Evolutionary conservation across 257 asterid genomes (phyloP).

Genomic region (Fraxinus quadrangulata): DNA sequence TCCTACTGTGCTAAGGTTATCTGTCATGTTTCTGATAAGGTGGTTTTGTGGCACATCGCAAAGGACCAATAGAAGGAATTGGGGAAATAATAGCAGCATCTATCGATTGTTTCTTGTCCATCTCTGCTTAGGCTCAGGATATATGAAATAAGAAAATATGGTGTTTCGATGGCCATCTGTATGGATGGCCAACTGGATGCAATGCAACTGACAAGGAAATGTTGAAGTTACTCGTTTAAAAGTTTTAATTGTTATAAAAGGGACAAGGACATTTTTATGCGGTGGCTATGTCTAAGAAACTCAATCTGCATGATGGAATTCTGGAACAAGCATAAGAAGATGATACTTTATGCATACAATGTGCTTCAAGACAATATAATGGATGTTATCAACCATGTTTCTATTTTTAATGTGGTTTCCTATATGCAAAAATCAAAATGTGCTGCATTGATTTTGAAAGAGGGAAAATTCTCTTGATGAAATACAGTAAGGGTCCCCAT

Average conservation of each 20-base stretch:
- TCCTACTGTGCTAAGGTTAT: not conserved
- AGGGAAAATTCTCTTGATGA: not conserved
- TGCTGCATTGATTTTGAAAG: not conserved
- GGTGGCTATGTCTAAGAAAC: not conserved
- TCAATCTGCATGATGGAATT: not conserved
- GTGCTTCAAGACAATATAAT: not conserved
- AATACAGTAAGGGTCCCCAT: not conserved
- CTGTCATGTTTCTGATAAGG: not conserved
- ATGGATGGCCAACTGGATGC: not conserved
- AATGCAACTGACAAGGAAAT: not conserved
- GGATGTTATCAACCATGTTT: not conserved
- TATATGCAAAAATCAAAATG: not conserved
- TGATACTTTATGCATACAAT: not conserved
- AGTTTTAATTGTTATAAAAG: not conserved
- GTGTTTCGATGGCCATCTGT: not conserved
- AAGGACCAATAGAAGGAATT: constrained; percentile 10
- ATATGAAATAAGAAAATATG: not conserved
- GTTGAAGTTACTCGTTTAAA: not conserved
- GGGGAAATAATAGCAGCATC: not conserved
- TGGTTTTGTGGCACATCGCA: not conserved
- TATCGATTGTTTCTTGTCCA: constrained; percentile 15
- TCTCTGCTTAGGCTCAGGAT: constrained; percentile 9
- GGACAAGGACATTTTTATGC: not conserved
- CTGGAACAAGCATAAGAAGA: not conserved
- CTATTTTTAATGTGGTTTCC: not conserved